Evolutionary conservation across 2,329 filamentous ascomycete species (phyloP).

Genomic region (Exophiala sp.): DNA sequence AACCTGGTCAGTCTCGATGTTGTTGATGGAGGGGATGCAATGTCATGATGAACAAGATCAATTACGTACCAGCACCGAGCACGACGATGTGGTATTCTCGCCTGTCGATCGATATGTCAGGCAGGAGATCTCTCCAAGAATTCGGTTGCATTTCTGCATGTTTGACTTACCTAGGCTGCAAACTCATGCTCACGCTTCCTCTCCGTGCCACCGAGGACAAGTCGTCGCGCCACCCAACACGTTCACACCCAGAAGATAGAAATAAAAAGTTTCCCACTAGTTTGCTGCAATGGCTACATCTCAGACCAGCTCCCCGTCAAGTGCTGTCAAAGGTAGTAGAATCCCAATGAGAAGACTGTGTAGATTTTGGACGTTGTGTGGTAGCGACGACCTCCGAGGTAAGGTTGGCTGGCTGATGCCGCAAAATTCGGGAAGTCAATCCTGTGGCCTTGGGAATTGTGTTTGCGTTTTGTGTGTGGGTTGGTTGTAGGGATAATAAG

Average conservation of each 20-base stretch:
- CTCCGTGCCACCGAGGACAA: background rate
- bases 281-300: slow-evolving; percentile 2
- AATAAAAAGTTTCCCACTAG: background rate
- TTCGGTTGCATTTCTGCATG: background rate
- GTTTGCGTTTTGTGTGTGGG: slow-evolving; percentile 4
- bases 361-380: background rate
- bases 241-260: background rate
- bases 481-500: background rate
- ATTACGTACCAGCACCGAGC: slow-evolving; percentile 66
- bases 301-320: background rate
- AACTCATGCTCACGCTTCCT: slow-evolving; percentile 22
- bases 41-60: slow-evolving; percentile 5
- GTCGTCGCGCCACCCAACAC: too few species aligned
- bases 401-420: too few species aligned
- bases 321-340: background rate
- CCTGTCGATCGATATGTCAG: slow-evolving; percentile 38
- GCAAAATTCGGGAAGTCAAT: slow-evolving; percentile 1
- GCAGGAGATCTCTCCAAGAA: background rate
- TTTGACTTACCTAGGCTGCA: slow-evolving; percentile 25
- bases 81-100: slow-evolving; percentile 81
- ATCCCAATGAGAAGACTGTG: background rate
- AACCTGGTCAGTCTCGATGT: background rate
- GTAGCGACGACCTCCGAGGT: background rate
- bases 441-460: background rate
- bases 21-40: background rate